phyloP scores from a whole-genome alignment of 73 alveolate species.

The Tetrahymena borealis region DNA sequence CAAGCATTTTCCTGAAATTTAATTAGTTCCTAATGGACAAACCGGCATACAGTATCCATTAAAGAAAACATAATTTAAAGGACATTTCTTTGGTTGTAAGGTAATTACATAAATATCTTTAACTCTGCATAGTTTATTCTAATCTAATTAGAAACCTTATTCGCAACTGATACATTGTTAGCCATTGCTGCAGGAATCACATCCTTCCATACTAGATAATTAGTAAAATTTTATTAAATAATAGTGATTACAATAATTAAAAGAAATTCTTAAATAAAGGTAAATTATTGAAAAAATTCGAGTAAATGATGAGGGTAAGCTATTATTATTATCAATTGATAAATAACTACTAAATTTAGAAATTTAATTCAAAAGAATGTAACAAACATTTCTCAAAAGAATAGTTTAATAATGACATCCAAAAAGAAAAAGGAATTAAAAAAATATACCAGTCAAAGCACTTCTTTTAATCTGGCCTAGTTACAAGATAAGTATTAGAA shows the following conservation, averaged over 20 bases:
- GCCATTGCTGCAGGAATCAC: background rate
- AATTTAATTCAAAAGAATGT: too few relatives aligned
- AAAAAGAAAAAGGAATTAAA: background rate
- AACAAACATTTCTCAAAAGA: too few relatives aligned
- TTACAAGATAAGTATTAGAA: background rate
- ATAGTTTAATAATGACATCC: too few relatives aligned
- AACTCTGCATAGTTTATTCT: background rate
- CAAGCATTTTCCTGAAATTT: background rate
- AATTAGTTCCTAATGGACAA: background rate
- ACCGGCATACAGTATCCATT: background rate
- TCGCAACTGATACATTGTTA: background rate
- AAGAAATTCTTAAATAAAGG: too few relatives aligned
- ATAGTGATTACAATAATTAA: too few relatives aligned
- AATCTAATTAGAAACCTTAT: background rate
- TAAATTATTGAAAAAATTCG: too few relatives aligned
- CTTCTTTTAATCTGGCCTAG: background rate
- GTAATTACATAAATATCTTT: background rate
- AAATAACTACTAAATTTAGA: too few relatives aligned
- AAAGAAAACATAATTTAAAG: background rate
- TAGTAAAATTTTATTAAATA: too few relatives aligned
- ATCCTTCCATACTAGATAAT: background rate
- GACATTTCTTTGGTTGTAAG: background rate
- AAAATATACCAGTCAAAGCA: background rate
- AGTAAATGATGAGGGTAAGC: too few relatives aligned
- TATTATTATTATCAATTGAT: too few relatives aligned